Base-by-base conservation (phyloP, 2,329 filamentous ascomycete genomes). In the Biscogniauxia mediterranea region DNA sequence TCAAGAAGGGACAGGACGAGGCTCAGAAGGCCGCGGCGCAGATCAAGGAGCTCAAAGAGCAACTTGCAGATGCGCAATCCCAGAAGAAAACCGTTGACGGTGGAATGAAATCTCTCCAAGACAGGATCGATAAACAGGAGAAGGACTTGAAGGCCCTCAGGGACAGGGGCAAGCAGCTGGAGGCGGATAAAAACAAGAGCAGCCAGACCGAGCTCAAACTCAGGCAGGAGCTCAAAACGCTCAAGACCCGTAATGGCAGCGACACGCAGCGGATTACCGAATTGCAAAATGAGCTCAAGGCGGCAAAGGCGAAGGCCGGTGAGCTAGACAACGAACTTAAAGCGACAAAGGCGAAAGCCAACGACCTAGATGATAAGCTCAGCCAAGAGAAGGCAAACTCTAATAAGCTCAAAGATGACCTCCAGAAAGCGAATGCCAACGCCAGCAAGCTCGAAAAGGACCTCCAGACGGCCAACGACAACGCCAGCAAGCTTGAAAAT, bases 101-200 rank as follows among this genome's bases (percentile, higher is more conserved):
- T 7, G 5, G 5, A 11, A 15, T 46, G 38, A n/a, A 46, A 3
- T 5, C 13, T 5, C 38, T 46, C 17, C 0, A 55, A 26, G 2
- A 49, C 38, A 20, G 51, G 25, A 19, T 55, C 38, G 17, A 54
- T 21, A 26, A 54, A 1, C 17, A 7, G 3, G 52, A 25, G 6
- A 54, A 54, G n/a, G 52, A 38, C 15, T 38, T 54, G 52, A 32
- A 54, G 26, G 7, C 38, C 15, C 38, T 46, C 38, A 46, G 17
- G 38, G 26, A 21, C n/a, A 54, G 8, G 26, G 50, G 54, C 19
- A 52, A 59, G 6, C 60, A n/a, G 42, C 56, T 54, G 21, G 54
- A 54, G 20, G 57, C 52, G 20, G 57, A 52, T 21, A 57, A 59
- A 19, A 57, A 56, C 19, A 57, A 7, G 17, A 26, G 15, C 52